Conservation (phyloP, 192 early-diverging fungal species). For the Coemansia nantahalensis region DNA sequence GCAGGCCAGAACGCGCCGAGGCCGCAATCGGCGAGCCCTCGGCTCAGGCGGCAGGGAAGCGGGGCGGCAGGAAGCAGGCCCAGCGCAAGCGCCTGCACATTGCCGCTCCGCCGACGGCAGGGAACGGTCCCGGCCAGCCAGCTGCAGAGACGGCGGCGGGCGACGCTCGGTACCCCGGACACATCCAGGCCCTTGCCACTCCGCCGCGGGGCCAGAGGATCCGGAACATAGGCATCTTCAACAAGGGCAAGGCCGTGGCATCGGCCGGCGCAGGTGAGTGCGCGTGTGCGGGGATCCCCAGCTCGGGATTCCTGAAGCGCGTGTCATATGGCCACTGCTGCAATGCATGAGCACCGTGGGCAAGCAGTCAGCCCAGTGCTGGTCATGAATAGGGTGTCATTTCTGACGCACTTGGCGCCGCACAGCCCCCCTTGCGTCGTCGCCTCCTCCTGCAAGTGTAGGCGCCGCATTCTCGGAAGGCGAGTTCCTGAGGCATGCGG, state of each 20-base stretch:
- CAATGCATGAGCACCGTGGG: not conserved
- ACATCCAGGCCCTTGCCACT: slow-evolving; percentile 18
- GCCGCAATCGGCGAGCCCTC: not conserved
- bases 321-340: too few species aligned
- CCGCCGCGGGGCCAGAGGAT: slow-evolving; percentile 2
- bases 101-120: not conserved
- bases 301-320: too few species aligned
- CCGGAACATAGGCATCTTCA: slow-evolving; percentile 40
- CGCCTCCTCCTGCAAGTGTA: slow-evolving; percentile 9
- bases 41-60: slow-evolving; percentile 1
- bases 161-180: slow-evolving; percentile 6
- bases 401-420: slow-evolving; percentile 1
- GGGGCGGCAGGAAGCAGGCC: slow-evolving; percentile 17
- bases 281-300: not conserved
- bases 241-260: slow-evolving; percentile 45
- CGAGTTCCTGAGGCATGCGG: slow-evolving; percentile 32
- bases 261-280: slow-evolving; percentile 34
- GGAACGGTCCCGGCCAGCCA: not conserved
- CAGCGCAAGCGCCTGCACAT: slow-evolving; percentile 25
- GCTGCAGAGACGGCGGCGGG: not conserved
- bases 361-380: not conserved
- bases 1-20: not conserved
- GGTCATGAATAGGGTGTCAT: not conserved
- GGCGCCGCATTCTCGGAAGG: slow-evolving; percentile 42
- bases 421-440: too few species aligned